Base-by-base conservation (phyloP, 164 flowering plant genomes). In the Chimonanthus praecox region DNA sequence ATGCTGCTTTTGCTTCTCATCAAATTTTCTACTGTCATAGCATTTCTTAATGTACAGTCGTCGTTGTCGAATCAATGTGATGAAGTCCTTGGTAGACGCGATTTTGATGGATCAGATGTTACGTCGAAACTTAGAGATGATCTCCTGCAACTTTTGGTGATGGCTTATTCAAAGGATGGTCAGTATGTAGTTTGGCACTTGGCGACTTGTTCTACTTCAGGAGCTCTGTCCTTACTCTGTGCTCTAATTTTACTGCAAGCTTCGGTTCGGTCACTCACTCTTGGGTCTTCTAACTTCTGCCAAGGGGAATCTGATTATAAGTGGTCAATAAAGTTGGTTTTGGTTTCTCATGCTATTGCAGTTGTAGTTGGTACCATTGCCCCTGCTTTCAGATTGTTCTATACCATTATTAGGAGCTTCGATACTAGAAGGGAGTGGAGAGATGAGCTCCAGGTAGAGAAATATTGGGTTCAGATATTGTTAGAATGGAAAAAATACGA, bases 171-270 rank as follows among this genome's bases (percentile, higher is more conserved):
- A 5, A 21, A 78, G 45, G 79, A 78, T 74, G 89, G 88, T 9
- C 91, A 88, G 67, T 84, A 87, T 71, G 94, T 88, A 61, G 67
- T 84, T 67, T 89, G 81, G n/a, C 82, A 90, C 13, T 86, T 81
- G 0, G 89, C 78, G n/a, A 83, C 83, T 0, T 84, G 86, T 71
- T 79, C 84, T 18, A 86, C 90, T 49, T 81, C 88, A 0, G 90
- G 91, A 51, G 86, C 84, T 3, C 47, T 84, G 46, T 85, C 86
- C 67, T 79, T 88, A 13, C 49, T 90, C 13, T 67, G 83, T 68
- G 78, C 88, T 7, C 7, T 76, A 47, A 77, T 73, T 54, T 75
- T 87, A 21, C 82, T 82, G 50, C 84, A 87, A 76, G 84, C 86
- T 20, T 74, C 84, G 72, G 18, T 84, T 64, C 66, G 82, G 69